phyloP scores from a whole-genome alignment of 169 alveolate genomes.

The Babesia ovata region DNA sequence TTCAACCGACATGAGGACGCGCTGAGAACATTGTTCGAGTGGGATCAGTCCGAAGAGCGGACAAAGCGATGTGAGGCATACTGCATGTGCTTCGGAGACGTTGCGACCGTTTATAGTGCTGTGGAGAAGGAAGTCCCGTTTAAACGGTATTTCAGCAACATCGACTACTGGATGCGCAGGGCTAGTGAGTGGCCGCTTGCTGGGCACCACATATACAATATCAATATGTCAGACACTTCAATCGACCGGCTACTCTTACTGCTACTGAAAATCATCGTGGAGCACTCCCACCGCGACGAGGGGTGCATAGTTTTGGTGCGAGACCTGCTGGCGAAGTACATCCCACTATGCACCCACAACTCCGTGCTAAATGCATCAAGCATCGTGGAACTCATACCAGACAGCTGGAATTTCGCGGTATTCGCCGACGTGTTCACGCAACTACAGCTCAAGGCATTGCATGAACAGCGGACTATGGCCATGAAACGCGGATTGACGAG shows the following conservation, averaged over 20 bases:
- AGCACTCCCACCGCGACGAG: constrained; percentile 27
- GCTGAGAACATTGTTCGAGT: constrained; percentile 35
- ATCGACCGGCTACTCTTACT: constrained; percentile 50
- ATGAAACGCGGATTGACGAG: constrained; percentile 59
- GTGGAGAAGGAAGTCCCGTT: constrained; percentile 39
- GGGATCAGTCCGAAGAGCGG: constrained; percentile 15
- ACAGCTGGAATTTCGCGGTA: constrained; percentile 50
- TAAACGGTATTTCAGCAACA: constrained; percentile 52
- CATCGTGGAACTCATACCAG: constrained; percentile 59
- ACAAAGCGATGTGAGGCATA: constrained; percentile 58
- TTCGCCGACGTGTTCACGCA: constrained; percentile 58
- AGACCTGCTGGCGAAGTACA: constrained; percentile 51
- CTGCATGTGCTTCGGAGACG: constrained; percentile 66
- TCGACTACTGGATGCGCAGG: constrained; percentile 57
- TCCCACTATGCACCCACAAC: constrained; percentile 52
- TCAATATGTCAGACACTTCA: constrained; percentile 43
- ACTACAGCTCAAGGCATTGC: constrained; percentile 60
- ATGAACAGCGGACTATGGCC: constrained; percentile 54
- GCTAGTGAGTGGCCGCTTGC: constrained; percentile 55
- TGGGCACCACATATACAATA: constrained; percentile 24
- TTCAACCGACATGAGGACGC: constrained; percentile 47
- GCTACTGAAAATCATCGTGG: constrained; percentile 44
- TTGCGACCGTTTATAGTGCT: constrained; percentile 10
- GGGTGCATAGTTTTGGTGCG: constrained; percentile 18
- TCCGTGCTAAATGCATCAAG: constrained; percentile 43